Base-by-base conservation (phyloP, 139 green algal species). In the Volvox reticuliferus region DNA sequence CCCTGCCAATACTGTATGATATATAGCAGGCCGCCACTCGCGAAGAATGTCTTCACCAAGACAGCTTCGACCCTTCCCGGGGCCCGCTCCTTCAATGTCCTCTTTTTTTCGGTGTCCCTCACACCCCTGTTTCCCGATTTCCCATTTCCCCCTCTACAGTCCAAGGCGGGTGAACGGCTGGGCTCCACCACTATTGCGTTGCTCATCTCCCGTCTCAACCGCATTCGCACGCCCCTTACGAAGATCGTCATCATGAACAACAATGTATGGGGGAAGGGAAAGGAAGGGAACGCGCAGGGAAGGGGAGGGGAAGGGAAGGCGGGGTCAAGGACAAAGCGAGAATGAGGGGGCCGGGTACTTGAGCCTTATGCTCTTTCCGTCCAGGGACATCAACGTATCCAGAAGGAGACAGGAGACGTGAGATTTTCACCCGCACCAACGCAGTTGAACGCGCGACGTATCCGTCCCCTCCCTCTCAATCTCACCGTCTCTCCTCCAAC, bases 201-300 rank as follows among this genome's bases (percentile, higher is more conserved):
- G 37, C 61, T 91, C 33, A 91, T 91, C 87, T 61, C 37, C 61
- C 21, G 22, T 35, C 87, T 91, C 14, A 26, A 1, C 0, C 76
- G 76, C 87, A 67, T 91, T 26, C 33, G 76, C 75, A 86, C 76
- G 22, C 87, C 87, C 16, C 76, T 86, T 22, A 91, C 87, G 16
- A 78, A 79, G 76, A 26, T 91, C 20, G 76, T 91, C 76, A 78
- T 91, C 87, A 91, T 91, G 87, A 91, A 86, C 76, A 65, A 91
- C 76, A 50, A 79, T n/a, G 87, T 91, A 35, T 0, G 85, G 19
- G 22, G 12, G 20, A n/a, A n/a, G n/a, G n/a, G 26, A 22, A 17
- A 55, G 44, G 26, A 37, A 44, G 37, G 80, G 35, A n/a, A 21
- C 18, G n/a, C 44, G 44, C 44, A 55, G 44, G 44, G 44, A 55